A percentile compares a stretch with the other conserved stretches of the same genome.
Evolutionary conservation across 441 rosid genomes (phyloP).

Genomic region (Macaranga tanarius): DNA sequence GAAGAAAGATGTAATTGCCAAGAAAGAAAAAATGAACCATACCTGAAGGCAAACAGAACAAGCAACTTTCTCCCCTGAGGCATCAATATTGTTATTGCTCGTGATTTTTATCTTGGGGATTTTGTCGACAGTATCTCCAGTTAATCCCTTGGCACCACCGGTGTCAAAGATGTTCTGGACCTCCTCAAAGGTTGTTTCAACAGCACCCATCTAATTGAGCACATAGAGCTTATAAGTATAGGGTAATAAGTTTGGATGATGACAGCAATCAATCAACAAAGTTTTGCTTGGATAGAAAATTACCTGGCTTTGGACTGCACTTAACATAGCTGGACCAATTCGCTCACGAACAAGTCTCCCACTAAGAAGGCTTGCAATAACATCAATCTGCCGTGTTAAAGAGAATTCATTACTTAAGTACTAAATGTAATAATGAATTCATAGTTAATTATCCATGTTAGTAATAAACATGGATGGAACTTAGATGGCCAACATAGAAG

Average conservation of each 20-base stretch:
- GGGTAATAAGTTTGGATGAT: not conserved
- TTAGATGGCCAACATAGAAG: not conserved
- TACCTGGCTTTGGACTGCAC: conserved; percentile 99
- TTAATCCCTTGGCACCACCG: conserved; percentile 69
- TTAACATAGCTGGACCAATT: conserved; percentile 94
- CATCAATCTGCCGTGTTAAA: conserved; percentile 64
- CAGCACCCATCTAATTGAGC: conserved; percentile 75
- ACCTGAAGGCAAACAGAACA: conserved; percentile 99
- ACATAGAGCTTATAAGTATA: not conserved
- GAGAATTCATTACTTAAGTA: not conserved
- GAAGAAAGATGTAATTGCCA: not conserved
- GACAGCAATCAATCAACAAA: not conserved
- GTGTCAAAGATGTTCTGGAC: conserved; percentile 76
- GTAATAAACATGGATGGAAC: not conserved
- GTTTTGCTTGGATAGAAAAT: conserved; percentile 6
- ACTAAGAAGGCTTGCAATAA: conserved; percentile 85
- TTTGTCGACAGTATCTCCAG: conserved; percentile 72
- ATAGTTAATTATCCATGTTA: not conserved
- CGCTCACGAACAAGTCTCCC: conserved; percentile 97
- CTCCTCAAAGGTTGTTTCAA: conserved; percentile 68
- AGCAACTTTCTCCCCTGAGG: conserved; percentile 65
- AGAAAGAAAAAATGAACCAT: not conserved
- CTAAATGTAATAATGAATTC: conserved; percentile 5
- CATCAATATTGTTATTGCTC: conserved; percentile 53
- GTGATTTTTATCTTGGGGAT: conserved; percentile 83